These are phyloP conservation scores for Solanum chilense DNA, from an alignment of 257 asterid species.

Conservation along the genomic window DNA sequence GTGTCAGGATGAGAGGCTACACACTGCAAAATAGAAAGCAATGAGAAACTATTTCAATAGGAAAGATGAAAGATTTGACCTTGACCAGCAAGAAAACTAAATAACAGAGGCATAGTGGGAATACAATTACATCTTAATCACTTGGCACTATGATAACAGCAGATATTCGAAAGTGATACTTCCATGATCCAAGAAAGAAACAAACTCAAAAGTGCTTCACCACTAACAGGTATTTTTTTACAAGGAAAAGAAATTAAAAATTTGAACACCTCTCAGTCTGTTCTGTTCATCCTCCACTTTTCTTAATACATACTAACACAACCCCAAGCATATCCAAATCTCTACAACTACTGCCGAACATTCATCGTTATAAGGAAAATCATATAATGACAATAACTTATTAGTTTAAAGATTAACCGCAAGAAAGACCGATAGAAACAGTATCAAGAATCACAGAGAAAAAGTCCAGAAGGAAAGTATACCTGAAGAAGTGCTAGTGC, in stretches of 20 bases:
- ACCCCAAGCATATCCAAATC: neutral
- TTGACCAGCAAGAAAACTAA: neutral
- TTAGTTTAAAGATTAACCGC: neutral
- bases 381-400: neutral
- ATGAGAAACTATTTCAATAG: neutral
- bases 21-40: constrained; percentile 19
- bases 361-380: neutral
- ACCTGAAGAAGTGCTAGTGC: constrained; percentile 40
- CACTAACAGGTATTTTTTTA: neutral
- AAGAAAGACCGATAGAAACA: neutral
- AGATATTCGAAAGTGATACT: neutral
- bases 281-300: neutral
- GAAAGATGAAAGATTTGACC: neutral
- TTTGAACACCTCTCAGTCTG: neutral
- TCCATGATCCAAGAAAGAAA: neutral
- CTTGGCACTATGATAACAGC: neutral
- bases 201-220: neutral
- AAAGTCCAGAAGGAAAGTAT: neutral
- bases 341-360: neutral
- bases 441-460: neutral
- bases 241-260: neutral
- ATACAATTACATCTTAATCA: neutral
- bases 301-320: neutral
- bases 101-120: neutral
- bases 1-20: constrained; percentile 25